phyloP scores from a whole-genome alignment of 2,329 filamentous ascomycete species.

The Fusarium siculi region DNA sequence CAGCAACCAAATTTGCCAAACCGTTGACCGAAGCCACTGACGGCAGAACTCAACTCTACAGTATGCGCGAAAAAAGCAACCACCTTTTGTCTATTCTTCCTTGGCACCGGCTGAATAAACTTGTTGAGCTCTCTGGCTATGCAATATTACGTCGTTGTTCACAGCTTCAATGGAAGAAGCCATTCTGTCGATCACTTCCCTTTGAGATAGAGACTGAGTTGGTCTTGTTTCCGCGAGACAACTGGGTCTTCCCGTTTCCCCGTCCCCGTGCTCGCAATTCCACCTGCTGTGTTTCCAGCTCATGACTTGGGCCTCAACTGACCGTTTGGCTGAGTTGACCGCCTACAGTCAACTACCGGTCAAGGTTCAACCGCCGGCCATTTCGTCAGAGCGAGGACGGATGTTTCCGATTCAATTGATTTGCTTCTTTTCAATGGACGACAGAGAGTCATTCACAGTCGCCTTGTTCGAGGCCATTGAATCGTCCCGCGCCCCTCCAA shows the following conservation, averaged over 20 bases:
- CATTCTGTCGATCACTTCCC: conserved; percentile 39
- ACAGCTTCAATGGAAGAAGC: conserved; percentile 9
- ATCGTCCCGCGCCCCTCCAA: conserved; percentile 2
- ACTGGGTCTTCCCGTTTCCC: conserved; percentile 30
- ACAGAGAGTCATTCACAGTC: conserved; percentile 16
- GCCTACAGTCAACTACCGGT: conserved; percentile 3
- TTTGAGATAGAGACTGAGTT: conserved; percentile 17
- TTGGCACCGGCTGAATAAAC: conserved; percentile 15
- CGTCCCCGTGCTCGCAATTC: conserved; percentile 25
- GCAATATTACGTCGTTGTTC: conserved; percentile 40
- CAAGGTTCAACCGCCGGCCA: conserved; percentile 4
- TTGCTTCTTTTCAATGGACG: neutral
- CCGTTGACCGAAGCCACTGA: conserved; percentile 33
- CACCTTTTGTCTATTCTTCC: conserved; percentile 2
- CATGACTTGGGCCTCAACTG: conserved; percentile 22
- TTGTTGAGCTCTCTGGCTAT: conserved; percentile 18
- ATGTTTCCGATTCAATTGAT: conserved; percentile 6
- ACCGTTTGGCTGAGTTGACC: conserved; percentile 36
- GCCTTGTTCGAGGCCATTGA: conserved; percentile 3
- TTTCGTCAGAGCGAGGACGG: conserved; percentile 27
- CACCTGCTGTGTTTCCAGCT: conserved; percentile 8
- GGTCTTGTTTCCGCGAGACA: conserved; percentile 28
- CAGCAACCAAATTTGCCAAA: conserved; percentile 2
- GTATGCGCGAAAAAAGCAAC: conserved; percentile 10
- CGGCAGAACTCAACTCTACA: conserved; percentile 14